Conservation (phyloP, 495 filamentous ascomycete genomes). For the Penicillium lividum region DNA sequence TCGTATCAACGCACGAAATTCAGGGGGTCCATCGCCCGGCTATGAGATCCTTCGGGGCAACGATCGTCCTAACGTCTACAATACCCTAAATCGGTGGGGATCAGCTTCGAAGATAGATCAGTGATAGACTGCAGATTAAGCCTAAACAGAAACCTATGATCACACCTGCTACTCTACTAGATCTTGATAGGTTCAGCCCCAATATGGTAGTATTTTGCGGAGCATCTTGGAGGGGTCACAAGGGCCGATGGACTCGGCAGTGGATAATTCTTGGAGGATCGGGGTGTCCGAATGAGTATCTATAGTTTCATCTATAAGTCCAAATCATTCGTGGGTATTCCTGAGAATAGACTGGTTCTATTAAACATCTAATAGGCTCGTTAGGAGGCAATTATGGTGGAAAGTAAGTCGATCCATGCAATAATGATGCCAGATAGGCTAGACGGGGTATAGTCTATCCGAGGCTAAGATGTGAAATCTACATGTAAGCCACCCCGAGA, state of each 20-base stretch:
- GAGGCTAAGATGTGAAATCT: conserved; percentile 6
- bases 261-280: background rate
- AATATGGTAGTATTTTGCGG: background rate
- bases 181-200: background rate
- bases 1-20: background rate
- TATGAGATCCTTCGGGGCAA: conserved; percentile 14
- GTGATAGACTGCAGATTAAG: background rate
- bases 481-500: conserved; percentile 20
- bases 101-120: conserved; percentile 6
- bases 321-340: background rate
- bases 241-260: background rate
- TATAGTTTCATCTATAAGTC: background rate
- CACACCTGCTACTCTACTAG: conserved; percentile 1
- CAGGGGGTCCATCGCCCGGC: background rate
- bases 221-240: background rate
- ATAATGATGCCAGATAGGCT: background rate
- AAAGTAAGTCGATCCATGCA: background rate
- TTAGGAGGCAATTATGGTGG: background rate
- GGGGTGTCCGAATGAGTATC: background rate
- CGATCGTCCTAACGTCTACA: conserved; percentile 15
- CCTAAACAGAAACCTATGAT: background rate
- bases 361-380: background rate
- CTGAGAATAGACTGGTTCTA: background rate
- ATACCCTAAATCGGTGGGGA: conserved; percentile 15
- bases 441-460: too few species aligned